Base-by-base conservation (phyloP, 2,329 filamentous ascomycete genomes). In the Diplodia mutila region DNA sequence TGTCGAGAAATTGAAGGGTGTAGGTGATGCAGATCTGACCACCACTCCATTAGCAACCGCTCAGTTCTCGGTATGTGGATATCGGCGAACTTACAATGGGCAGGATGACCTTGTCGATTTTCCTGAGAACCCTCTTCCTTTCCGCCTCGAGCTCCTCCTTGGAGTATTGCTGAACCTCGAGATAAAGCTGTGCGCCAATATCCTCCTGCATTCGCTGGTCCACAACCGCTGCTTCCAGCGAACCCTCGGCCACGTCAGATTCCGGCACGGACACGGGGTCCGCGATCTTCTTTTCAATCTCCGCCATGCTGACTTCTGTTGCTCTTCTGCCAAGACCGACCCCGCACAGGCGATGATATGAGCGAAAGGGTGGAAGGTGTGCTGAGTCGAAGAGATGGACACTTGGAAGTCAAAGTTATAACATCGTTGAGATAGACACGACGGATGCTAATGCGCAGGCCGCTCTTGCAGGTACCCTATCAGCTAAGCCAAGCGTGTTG, bases 51-150 rank as follows among this genome's bases (percentile, higher is more conserved):
- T 8, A 64, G 55, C 16, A 25, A 18, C 1, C 12, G 3, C 6
- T 18, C 16, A 18, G 16, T 14, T n/a, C 37, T 23, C 14, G 9
- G 29, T 16, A 21, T n/a, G 1, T 39, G n/a, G 14, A 11, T 23
- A 37, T 46, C 9, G 32, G 23, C 25, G 23, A 14, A 46, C 73
- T 61, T 67, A 82, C 80, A 71, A 83, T 81, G 8, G 82, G 82
- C 77, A 84, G 78, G 46, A 84, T 80, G 14, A 82, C 77, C 76
- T 78, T 80, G 68, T 84, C 82, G 21, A 84, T 76, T 69, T 83
- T 81, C 59, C 76, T 74, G 32, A 81, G 70, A 4, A 84, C 81
- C 18, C 77, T 69, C 18, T 76, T 77, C 4, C 80, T 75, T 69
- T 84, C 81, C 1, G 72, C 74, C 63, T 82, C 80, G 12, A 84